Percentiles rank a stretch among this genome's conserved stretches.
These are phyloP conservation scores for Pluteus cervinus DNA, from an alignment of 768 basidiomycete species.

Conservation along the genomic window DNA sequence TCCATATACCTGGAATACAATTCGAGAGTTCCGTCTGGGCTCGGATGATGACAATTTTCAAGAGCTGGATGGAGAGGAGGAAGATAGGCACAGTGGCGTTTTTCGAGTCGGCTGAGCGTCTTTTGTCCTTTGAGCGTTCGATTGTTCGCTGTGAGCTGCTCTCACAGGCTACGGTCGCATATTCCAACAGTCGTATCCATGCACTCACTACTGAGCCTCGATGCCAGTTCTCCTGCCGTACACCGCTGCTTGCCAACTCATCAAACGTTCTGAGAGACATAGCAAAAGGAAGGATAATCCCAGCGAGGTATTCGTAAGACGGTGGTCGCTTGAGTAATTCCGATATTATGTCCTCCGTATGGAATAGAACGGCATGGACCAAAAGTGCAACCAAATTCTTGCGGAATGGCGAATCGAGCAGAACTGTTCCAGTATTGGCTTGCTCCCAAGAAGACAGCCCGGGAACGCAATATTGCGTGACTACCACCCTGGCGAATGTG, in stretches of 20 bases:
- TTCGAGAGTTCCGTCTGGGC: conserved; percentile 55
- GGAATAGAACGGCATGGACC: conserved; percentile 40
- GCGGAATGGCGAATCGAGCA: conserved; percentile 35
- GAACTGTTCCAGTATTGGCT: conserved; percentile 34
- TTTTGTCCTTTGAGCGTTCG: conserved; percentile 37
- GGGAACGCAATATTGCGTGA: conserved; percentile 38
- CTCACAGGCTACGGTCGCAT: conserved; percentile 49
- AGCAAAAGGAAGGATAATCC: conserved; percentile 57
- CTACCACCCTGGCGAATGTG: conserved; percentile 40
- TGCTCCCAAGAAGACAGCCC: conserved; percentile 42
- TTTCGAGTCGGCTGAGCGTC: conserved; percentile 14
- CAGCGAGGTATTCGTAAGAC: conserved; percentile 56
- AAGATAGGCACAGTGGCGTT: conserved; percentile 32
- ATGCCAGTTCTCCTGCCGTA: conserved; percentile 38
- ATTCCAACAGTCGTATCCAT: conserved; percentile 61
- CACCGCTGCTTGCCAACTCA: conserved; percentile 34
- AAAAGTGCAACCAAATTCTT: conserved; percentile 33
- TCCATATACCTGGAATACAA: conserved; percentile 55
- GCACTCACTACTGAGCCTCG: conserved; percentile 38
- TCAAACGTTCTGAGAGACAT: conserved; percentile 45
- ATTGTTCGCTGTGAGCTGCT: conserved; percentile 21
- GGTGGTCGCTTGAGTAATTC: conserved; percentile 51
- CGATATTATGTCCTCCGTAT: conserved; percentile 44
- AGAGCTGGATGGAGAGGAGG: conserved; percentile 53
- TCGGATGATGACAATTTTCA: conserved; percentile 63